Conservation (phyloP, 306 rosid species). For the Medicago lupulina region DNA sequence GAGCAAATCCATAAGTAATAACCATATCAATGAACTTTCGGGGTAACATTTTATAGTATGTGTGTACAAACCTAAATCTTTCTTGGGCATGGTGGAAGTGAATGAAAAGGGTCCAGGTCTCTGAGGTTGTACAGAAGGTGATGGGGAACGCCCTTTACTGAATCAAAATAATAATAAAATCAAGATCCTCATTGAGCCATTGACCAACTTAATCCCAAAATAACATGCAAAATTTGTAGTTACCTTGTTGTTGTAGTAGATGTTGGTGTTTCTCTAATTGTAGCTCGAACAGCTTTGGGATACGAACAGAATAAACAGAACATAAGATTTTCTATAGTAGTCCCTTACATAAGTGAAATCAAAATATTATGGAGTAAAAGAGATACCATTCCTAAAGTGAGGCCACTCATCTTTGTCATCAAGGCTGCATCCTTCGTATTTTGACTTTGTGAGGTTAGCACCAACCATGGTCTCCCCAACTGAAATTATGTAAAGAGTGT, state of each 20-base stretch:
- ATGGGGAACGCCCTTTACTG: constrained; percentile 78
- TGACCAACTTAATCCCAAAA: constrained; percentile 26
- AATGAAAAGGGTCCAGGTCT: constrained; percentile 73
- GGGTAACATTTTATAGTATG: not conserved
- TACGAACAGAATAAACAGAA: constrained; percentile 39
- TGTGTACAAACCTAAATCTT: constrained; percentile 66
- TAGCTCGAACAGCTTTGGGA: constrained; percentile 81
- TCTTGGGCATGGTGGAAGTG: constrained; percentile 77
- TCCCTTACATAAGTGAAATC: constrained; percentile 10
- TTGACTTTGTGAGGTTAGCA: constrained; percentile 63
- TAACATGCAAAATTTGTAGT: constrained; percentile 14
- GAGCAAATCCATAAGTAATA: not conserved
- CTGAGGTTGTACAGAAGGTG: constrained; percentile 65
- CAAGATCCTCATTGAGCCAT: constrained; percentile 17
- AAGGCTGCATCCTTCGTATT: constrained; percentile 75
- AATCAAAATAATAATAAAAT: constrained; percentile 42
- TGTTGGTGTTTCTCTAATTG: constrained; percentile 84
- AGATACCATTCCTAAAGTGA: constrained; percentile 79
- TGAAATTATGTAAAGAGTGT: constrained; percentile 48
- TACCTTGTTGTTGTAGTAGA: constrained; percentile 56
- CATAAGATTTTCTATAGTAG: constrained; percentile 37
- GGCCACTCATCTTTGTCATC: constrained; percentile 92
- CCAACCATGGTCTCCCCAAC: constrained; percentile 89
- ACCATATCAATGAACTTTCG: not conserved
- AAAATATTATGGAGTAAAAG: constrained; percentile 23